A percentile compares a stretch with the other conserved stretches of the same genome.
Evolutionary conservation across 2,329 filamentous ascomycete species (phyloP).

Genomic region (Alternaria burnsii): DNA sequence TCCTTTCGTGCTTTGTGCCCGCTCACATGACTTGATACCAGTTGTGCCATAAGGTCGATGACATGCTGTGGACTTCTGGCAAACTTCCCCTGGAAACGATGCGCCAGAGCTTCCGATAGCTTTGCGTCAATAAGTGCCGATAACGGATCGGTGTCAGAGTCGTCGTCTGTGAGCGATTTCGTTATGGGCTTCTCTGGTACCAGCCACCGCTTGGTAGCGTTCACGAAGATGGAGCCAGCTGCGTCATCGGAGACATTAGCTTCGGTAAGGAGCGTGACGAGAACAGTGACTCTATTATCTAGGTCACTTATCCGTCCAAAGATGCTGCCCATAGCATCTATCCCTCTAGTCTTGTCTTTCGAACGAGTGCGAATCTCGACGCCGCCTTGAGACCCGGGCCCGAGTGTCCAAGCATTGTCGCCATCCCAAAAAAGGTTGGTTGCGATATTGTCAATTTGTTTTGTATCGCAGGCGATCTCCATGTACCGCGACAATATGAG

Average conservation of each 20-base stretch:
- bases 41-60: slow-evolving; percentile 68
- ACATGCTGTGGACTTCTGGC: slow-evolving; percentile 71
- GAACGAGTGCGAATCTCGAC: slow-evolving; percentile 66
- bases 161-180: slow-evolving; percentile 38
- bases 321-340: slow-evolving; percentile 69
- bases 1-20: slow-evolving; percentile 57
- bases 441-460: slow-evolving; percentile 61
- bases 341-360: slow-evolving; percentile 79
- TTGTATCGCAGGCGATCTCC: slow-evolving; percentile 62
- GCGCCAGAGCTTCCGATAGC: slow-evolving; percentile 71
- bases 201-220: slow-evolving; percentile 68
- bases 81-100: slow-evolving; percentile 68
- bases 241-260: slow-evolving; percentile 65
- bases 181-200: slow-evolving; percentile 22
- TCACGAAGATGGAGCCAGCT: slow-evolving; percentile 66
- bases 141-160: slow-evolving; percentile 53
- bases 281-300: slow-evolving; percentile 34
- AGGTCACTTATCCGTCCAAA: slow-evolving; percentile 62
- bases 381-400: slow-evolving; percentile 54
- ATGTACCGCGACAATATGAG: slow-evolving; percentile 58
- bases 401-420: slow-evolving; percentile 63
- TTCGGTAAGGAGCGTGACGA: slow-evolving; percentile 53
- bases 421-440: slow-evolving; percentile 66
- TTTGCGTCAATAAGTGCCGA: slow-evolving; percentile 65
- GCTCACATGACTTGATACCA: slow-evolving; percentile 59